phyloP scores from a whole-genome alignment of 1,284 basidiomycete genomes.

The Neotropicomus parvogracilis region DNA sequence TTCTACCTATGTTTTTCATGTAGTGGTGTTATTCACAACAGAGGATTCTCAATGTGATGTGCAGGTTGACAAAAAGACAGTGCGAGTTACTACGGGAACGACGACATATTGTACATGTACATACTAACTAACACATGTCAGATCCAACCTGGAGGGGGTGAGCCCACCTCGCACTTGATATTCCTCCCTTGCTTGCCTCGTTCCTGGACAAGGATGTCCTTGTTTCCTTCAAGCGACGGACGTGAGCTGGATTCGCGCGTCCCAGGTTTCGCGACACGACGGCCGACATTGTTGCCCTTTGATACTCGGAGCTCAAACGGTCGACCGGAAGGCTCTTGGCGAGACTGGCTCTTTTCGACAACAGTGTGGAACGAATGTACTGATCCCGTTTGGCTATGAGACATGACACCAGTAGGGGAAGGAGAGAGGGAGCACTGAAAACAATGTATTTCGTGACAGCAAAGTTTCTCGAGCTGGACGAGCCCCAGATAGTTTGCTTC shows the following conservation, averaged over 20 bases:
- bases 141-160: constrained; percentile 50
- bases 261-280: neutral
- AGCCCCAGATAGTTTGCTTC: constrained; percentile 71
- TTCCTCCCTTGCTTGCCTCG: constrained; percentile 23
- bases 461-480: constrained; percentile 56
- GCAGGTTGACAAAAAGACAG: neutral
- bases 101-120: neutral
- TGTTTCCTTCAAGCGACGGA: constrained; percentile 18
- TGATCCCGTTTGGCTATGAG: constrained; percentile 40
- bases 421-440: constrained; percentile 32
- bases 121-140: neutral
- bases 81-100: neutral
- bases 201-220: constrained; percentile 30
- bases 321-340: constrained; percentile 2
- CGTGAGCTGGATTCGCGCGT: constrained; percentile 6
- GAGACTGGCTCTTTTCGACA: constrained; percentile 36
- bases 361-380: constrained; percentile 47
- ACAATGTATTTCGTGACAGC: constrained; percentile 58
- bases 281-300: constrained; percentile 4
- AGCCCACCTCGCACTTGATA: constrained; percentile 23
- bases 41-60: constrained; percentile 9
- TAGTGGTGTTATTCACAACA: constrained; percentile 25
- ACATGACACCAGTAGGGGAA: neutral
- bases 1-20: constrained; percentile 22
- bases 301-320: constrained; percentile 8